Conservation (phyloP, 2,329 filamentous ascomycete genomes). For the Aspergillus eucalypticola region DNA sequence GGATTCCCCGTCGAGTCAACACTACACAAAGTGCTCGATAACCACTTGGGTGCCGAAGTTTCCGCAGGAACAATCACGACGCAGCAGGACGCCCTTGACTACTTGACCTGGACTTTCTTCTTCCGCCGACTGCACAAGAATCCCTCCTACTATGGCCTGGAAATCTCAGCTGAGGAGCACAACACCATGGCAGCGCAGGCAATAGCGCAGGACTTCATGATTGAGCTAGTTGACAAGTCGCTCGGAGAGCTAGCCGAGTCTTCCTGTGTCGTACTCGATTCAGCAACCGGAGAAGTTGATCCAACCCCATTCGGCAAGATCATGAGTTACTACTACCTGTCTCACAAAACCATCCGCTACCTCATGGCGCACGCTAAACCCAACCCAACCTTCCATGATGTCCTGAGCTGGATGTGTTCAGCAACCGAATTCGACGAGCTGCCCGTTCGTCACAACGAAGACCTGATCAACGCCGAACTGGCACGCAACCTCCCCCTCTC, state of each 20-base stretch:
- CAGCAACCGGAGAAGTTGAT: constrained; percentile 80
- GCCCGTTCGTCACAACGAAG: constrained; percentile 96
- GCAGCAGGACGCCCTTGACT: constrained; percentile 96
- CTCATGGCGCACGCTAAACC: constrained; percentile 75
- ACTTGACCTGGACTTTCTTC: constrained; percentile 99
- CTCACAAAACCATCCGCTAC: constrained; percentile 89
- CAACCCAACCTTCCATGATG: constrained; percentile 75
- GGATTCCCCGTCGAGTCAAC: constrained; percentile 97
- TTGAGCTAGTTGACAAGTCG: constrained; percentile 85
- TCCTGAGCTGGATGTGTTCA: constrained; percentile 85
- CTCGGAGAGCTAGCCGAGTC: constrained; percentile 79
- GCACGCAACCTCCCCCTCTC: constrained; percentile 76
- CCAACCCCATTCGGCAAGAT: constrained; percentile 93
- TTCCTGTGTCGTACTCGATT: constrained; percentile 77
- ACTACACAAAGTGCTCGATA: constrained; percentile 92
- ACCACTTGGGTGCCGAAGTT: constrained; percentile 93
- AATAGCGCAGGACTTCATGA: constrained; percentile 90
- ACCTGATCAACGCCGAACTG: constrained; percentile 90
- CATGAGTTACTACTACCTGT: constrained; percentile 99
- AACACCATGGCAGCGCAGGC: constrained; percentile 83
- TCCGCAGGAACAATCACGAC: constrained; percentile 89
- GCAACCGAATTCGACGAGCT: constrained; percentile 97
- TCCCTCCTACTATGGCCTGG: constrained; percentile 93
- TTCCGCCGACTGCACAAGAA: constrained; percentile 97
- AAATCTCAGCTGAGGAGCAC: constrained; percentile 90